Percentiles rank a stretch among this genome's conserved stretches.
Evolutionary conservation across 1,284 basidiomycete species (phyloP).

Genomic region (Microbotryum saponariae): DNA sequence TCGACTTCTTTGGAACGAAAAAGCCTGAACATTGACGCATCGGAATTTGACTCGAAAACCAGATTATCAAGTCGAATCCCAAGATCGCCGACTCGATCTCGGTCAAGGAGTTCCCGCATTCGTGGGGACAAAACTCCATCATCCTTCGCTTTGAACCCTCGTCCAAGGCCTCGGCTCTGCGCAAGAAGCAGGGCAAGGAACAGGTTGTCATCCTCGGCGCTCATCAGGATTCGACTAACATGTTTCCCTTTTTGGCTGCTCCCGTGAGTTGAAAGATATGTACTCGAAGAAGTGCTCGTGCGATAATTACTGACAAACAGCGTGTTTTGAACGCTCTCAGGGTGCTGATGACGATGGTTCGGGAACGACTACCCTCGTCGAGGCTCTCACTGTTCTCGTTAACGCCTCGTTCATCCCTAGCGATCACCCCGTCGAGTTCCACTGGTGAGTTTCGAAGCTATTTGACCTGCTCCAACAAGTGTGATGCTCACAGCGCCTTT

Average conservation of each 20-base stretch:
- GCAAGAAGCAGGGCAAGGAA: slow-evolving; percentile 19
- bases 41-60: not conserved
- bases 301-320: slow-evolving; percentile 35
- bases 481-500: too few species aligned
- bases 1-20: slow-evolving; percentile 32
- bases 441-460: slow-evolving; percentile 93
- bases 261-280: slow-evolving; percentile 57
- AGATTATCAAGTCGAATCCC: slow-evolving; percentile 26
- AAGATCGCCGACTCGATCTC: slow-evolving; percentile 31
- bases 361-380: slow-evolving; percentile 84
- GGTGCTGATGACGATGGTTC: slow-evolving; percentile 78
- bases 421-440: slow-evolving; percentile 73
- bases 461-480: too few species aligned
- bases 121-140: slow-evolving; percentile 88
- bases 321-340: not conserved
- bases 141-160: slow-evolving; percentile 52
- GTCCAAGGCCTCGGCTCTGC: slow-evolving; percentile 10
- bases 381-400: slow-evolving; percentile 76
- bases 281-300: slow-evolving; percentile 19
- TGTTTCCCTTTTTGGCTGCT: slow-evolving; percentile 69
- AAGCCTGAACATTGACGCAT: too few species aligned
- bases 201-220: slow-evolving; percentile 56
- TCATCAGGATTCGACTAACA: slow-evolving; percentile 85
- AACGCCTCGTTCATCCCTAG: slow-evolving; percentile 67
- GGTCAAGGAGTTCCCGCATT: slow-evolving; percentile 71